Percentiles rank a stretch among this genome's conserved stretches.
phyloP scores from a whole-genome alignment of 2,329 filamentous ascomycete species.

The Epichloe amarillans region DNA sequence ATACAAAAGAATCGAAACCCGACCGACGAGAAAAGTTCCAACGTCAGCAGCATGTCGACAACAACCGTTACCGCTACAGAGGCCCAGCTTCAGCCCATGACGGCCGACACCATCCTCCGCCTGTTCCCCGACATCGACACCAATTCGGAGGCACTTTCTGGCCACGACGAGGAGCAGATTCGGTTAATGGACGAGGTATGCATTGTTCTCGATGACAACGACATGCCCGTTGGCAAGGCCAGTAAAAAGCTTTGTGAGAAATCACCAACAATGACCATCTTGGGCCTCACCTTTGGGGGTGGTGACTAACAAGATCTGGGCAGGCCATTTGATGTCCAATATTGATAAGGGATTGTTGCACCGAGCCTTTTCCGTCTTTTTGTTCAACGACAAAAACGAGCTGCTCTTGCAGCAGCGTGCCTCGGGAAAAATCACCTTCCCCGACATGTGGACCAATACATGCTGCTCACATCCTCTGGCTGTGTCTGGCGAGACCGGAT shows the following conservation, averaged over 20 bases:
- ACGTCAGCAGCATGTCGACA: slow-evolving; percentile 16
- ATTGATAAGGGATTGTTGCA: slow-evolving; percentile 93
- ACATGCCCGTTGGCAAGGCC: slow-evolving; percentile 83
- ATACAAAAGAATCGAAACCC: neutral
- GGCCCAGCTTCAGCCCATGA: slow-evolving; percentile 48
- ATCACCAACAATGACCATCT: neutral
- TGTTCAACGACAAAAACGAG: slow-evolving; percentile 89
- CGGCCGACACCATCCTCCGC: slow-evolving; percentile 71
- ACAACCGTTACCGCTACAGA: slow-evolving; percentile 28
- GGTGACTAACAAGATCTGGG: neutral
- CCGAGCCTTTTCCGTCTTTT: slow-evolving; percentile 93
- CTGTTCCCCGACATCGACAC: slow-evolving; percentile 78
- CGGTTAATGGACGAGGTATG: slow-evolving; percentile 97
- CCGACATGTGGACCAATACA: slow-evolving; percentile 99
- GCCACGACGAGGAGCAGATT: slow-evolving; percentile 96
- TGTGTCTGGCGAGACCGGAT: slow-evolving; percentile 81
- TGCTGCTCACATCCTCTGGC: slow-evolving; percentile 96
- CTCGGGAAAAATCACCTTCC: slow-evolving; percentile 98
- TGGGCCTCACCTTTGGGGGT: neutral
- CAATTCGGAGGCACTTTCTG: slow-evolving; percentile 61
- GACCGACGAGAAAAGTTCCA: neutral
- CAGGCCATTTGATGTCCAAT: slow-evolving; percentile 97
- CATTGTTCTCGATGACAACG: slow-evolving; percentile 89
- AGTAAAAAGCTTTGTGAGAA: slow-evolving; percentile 93
- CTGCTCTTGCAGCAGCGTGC: slow-evolving; percentile 92